These are phyloP conservation scores for Stagonosporopsis chrysanthemi DNA, from an alignment of 2,329 filamentous ascomycete genomes.

Conservation along the genomic window DNA sequence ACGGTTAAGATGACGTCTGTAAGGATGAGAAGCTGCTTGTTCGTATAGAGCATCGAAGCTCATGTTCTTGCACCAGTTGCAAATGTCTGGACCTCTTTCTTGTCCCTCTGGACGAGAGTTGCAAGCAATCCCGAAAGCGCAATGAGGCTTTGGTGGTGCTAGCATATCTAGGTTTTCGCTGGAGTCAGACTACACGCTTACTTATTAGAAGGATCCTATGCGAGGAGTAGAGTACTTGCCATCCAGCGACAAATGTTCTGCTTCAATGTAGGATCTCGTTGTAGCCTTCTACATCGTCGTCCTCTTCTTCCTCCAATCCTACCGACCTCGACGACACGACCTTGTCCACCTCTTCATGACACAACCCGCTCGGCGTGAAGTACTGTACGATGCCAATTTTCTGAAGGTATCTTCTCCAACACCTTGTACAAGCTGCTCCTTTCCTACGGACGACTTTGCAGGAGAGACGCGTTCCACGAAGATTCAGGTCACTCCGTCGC, in stretches of 20 bases:
- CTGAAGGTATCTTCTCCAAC: conserved; percentile 33
- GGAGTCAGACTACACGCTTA: background rate
- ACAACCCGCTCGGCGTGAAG: conserved; percentile 39
- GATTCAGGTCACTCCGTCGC: conserved; percentile 36
- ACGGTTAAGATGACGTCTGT: conserved; percentile 20
- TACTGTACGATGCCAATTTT: conserved; percentile 36
- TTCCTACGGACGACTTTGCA: conserved; percentile 32
- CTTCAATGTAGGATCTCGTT: conserved; percentile 24
- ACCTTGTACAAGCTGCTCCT: conserved; percentile 33
- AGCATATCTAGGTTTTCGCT: conserved; percentile 19
- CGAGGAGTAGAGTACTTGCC: conserved; percentile 8
- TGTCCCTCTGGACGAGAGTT: conserved; percentile 28
- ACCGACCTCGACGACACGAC: conserved; percentile 26
- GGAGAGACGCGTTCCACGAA: conserved; percentile 30
- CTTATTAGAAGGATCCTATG: background rate
- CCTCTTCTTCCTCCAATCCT: conserved; percentile 26
- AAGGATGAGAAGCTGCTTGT: conserved; percentile 21
- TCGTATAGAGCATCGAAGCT: conserved; percentile 32
- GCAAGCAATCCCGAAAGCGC: conserved; percentile 34
- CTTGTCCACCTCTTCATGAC: conserved; percentile 39
- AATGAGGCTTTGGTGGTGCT: conserved; percentile 28
- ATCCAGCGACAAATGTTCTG: background rate
- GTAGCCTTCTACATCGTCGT: conserved; percentile 39
- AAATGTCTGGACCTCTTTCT: conserved; percentile 30
- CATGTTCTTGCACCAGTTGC: conserved; percentile 37